Percentiles rank a stretch among this genome's conserved stretches.
Conservation (phyloP, 2,329 filamentous ascomycete genomes). For the Sodiomyces alkalinus region DNA sequence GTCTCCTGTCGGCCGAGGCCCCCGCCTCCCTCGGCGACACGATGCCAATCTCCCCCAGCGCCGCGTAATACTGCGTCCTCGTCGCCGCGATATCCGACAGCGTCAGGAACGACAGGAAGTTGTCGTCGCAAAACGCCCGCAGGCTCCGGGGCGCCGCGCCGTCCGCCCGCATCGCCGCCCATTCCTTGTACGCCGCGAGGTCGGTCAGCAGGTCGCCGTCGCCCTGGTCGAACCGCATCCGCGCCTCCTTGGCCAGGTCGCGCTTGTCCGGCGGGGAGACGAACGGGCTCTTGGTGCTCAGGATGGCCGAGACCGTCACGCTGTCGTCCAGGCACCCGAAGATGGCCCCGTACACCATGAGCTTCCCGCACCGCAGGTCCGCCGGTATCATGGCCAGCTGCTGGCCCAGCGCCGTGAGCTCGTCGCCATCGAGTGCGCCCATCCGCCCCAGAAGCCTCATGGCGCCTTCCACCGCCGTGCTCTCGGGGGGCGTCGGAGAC, state of each 20-base stretch:
- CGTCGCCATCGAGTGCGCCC: slow-evolving; percentile 74
- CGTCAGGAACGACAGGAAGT: slow-evolving; percentile 72
- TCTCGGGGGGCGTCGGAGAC: slow-evolving; percentile 79
- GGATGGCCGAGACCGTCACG: slow-evolving; percentile 75
- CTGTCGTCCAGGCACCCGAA: slow-evolving; percentile 86
- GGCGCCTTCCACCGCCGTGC: slow-evolving; percentile 72
- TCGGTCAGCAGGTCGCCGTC: slow-evolving; percentile 87
- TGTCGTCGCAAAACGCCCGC: slow-evolving; percentile 66
- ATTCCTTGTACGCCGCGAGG: slow-evolving; percentile 68
- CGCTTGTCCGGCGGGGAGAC: slow-evolving; percentile 69
- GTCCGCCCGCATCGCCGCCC: slow-evolving; percentile 51
- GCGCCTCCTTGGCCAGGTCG: slow-evolving; percentile 65
- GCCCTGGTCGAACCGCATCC: slow-evolving; percentile 55
- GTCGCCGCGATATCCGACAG: slow-evolving; percentile 82
- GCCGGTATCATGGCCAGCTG: slow-evolving; percentile 93
- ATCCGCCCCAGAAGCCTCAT: slow-evolving; percentile 66
- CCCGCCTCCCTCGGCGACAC: slow-evolving; percentile 25
- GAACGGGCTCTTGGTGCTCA: slow-evolving; percentile 84
- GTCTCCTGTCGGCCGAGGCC: slow-evolving; percentile 11
- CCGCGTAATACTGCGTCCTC: slow-evolving; percentile 68
- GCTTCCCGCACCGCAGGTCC: slow-evolving; percentile 80
- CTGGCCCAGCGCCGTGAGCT: slow-evolving; percentile 77
- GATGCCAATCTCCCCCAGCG: slow-evolving; percentile 76
- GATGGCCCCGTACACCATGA: slow-evolving; percentile 88
- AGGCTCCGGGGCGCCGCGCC: slow-evolving; percentile 46